Conservation (phyloP, 75 land plant genomes). For the Adiantum capillusveneris region DNA sequence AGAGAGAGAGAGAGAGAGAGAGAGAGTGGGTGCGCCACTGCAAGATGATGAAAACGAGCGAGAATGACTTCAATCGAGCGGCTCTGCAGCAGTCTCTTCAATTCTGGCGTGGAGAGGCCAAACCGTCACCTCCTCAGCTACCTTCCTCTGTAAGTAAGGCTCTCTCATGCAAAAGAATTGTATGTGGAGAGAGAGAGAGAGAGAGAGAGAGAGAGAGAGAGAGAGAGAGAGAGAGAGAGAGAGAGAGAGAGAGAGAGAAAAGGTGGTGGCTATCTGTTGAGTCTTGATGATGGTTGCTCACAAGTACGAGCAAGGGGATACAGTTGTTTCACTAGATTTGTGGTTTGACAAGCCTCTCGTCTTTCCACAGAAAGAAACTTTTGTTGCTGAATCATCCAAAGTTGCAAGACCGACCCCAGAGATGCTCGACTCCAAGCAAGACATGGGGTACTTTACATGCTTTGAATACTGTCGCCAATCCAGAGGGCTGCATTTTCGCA, state of each 20-base stretch:
- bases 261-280: no score
- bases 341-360: not conserved
- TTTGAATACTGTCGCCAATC: not conserved
- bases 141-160: not conserved
- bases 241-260: no score
- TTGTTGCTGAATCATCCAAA: not conserved
- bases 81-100: conserved; percentile 3
- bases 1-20: no score
- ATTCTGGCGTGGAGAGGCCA: not conserved
- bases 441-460: not conserved
- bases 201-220: no score
- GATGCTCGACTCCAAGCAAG: not conserved
- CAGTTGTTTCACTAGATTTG: no score
- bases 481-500: not conserved
- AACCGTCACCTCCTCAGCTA: not conserved
- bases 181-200: no score
- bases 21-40: no score
- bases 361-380: not conserved
- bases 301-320: no score
- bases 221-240: no score
- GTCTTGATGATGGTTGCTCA: no score
- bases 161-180: not conserved
- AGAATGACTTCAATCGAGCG: not conserved
- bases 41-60: not conserved
- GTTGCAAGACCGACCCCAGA: not conserved